phyloP scores from a whole-genome alignment of 2,329 filamentous ascomycete species.

The Fusarium globosum region DNA sequence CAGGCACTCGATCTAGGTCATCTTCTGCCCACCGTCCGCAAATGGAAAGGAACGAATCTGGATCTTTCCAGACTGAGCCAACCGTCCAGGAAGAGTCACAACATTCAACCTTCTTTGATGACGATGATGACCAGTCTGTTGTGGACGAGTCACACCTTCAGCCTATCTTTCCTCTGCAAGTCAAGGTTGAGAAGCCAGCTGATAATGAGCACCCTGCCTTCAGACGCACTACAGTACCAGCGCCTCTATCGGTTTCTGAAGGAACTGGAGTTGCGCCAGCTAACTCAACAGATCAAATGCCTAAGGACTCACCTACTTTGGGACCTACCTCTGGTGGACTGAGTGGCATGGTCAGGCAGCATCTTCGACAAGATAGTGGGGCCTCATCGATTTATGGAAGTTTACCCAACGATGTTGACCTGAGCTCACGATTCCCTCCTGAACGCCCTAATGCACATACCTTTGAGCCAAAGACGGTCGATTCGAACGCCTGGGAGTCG shows the following conservation, averaged over 20 bases:
- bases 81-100: slow-evolving; percentile 49
- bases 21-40: slow-evolving; percentile 56
- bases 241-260: slow-evolving; percentile 53
- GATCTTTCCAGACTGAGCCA: slow-evolving; percentile 45
- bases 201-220: slow-evolving; percentile 67
- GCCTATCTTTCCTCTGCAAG: slow-evolving; percentile 47
- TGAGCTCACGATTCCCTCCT: slow-evolving; percentile 49
- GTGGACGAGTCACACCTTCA: slow-evolving; percentile 18
- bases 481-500: slow-evolving; percentile 59
- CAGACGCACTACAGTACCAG: slow-evolving; percentile 57
- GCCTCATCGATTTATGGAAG: slow-evolving; percentile 80
- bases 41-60: slow-evolving; percentile 48
- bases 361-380: slow-evolving; percentile 84
- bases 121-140: slow-evolving; percentile 54
- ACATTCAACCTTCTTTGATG: slow-evolving; percentile 56
- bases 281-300: slow-evolving; percentile 23
- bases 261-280: background rate
- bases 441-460: slow-evolving; percentile 46
- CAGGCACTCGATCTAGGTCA: slow-evolving; percentile 58
- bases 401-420: slow-evolving; percentile 53
- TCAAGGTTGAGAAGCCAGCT: slow-evolving; percentile 59
- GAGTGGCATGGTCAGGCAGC: slow-evolving; percentile 84
- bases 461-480: slow-evolving; percentile 43
- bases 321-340: slow-evolving; percentile 73
- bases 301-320: slow-evolving; percentile 80